Conservation (phyloP, 148 eudicot species). For the Heliosperma pusillum region DNA sequence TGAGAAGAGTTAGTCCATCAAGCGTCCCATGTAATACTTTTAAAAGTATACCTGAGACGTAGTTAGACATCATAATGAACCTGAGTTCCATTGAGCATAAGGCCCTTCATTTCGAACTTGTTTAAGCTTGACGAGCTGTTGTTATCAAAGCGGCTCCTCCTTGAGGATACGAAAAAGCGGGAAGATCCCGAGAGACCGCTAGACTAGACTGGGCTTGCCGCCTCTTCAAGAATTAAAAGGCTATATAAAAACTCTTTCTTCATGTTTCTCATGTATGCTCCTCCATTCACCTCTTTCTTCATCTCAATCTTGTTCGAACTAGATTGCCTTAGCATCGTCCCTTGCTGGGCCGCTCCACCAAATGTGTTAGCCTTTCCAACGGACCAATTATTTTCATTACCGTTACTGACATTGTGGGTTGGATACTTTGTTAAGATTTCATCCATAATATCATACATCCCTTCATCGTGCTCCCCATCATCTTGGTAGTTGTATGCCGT, state of each 20-base stretch:
- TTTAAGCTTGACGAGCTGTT: constrained; percentile 9
- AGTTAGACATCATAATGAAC: constrained; percentile 5
- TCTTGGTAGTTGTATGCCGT: background rate
- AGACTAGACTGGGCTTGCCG: too few species aligned
- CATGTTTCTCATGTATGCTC: background rate
- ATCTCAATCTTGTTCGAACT: constrained; percentile 14
- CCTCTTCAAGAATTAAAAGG: too few species aligned
- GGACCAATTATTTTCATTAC: constrained; percentile 16
- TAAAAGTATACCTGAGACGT: background rate
- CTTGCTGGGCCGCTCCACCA: constrained; percentile 16
- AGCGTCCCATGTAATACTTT: background rate
- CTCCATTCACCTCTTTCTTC: constrained; percentile 13
- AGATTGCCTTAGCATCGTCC: constrained; percentile 16
- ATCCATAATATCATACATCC: constrained; percentile 29
- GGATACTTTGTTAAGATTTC: constrained; percentile 32
- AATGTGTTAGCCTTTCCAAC: background rate
- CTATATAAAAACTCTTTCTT: constrained; percentile 17
- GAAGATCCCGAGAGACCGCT: too few species aligned
- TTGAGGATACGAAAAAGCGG: too few species aligned
- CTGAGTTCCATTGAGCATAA: constrained; percentile 4
- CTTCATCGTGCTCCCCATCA: constrained; percentile 12
- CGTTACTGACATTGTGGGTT: constrained; percentile 23
- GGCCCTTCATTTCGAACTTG: constrained; percentile 9
- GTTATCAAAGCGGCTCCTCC: too few species aligned
- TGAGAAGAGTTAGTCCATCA: background rate